Conservation (phyloP, 176 grass and related monocot genomes). For the Cocos nucifera region DNA sequence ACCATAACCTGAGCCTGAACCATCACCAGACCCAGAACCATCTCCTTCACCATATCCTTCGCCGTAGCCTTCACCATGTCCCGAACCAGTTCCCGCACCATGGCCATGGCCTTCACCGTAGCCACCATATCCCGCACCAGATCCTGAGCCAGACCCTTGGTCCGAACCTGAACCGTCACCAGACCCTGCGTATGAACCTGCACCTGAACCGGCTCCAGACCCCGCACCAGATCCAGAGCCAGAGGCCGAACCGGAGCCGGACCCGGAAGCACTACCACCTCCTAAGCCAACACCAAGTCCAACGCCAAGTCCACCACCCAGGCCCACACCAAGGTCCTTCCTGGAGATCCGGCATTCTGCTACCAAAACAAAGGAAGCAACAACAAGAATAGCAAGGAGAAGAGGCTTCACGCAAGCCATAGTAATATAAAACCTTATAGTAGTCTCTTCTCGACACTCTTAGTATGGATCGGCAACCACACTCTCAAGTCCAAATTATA, state of each 20-base stretch:
- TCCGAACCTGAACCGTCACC: conserved; percentile 10
- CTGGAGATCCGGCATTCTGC: conserved; percentile 30
- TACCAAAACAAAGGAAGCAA: conserved; percentile 4
- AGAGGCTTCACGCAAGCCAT: conserved; percentile 32
- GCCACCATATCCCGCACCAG: not conserved
- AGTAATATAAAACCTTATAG: too few relatives aligned
- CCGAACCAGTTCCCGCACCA: too few relatives aligned
- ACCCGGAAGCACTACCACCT: conserved; percentile 7
- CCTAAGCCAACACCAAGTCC: not conserved
- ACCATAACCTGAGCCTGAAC: too few relatives aligned
- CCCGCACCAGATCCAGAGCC: conserved; percentile 17
- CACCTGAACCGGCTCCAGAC: conserved; percentile 9
- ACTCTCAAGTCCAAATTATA: too few relatives aligned
- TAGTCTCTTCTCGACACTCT: too few relatives aligned
- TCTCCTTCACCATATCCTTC: too few relatives aligned
- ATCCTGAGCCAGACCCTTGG: too few relatives aligned
- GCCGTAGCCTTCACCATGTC: too few relatives aligned
- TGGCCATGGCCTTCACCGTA: conserved; percentile 7
- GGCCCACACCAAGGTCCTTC: conserved; percentile 54
- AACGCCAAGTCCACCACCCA: conserved; percentile 32
- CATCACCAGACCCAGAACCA: too few relatives aligned
- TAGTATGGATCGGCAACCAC: too few relatives aligned
- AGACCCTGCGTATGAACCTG: not conserved
- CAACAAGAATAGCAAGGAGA: conserved; percentile 10
- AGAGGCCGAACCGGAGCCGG: conserved; percentile 12